Evolutionary conservation across 1,284 basidiomycete genomes (phyloP).

Genomic region (Sporisorium scitamineum): DNA sequence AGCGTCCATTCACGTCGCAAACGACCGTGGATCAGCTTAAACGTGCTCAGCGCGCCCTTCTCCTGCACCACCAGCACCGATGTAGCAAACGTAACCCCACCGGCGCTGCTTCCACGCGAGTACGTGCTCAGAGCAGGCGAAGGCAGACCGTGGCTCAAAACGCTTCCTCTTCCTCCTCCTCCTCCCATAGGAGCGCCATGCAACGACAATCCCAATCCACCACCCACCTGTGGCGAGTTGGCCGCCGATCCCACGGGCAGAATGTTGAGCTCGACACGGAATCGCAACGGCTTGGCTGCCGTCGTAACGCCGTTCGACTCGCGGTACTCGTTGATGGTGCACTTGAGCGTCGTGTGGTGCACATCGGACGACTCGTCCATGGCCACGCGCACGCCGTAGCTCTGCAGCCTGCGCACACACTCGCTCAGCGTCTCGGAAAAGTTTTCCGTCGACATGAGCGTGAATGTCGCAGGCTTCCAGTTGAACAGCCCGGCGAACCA

Average conservation of each 20-base stretch:
- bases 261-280: conserved; percentile 66
- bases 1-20: conserved; percentile 79
- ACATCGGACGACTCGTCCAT: conserved; percentile 73
- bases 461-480: conserved; percentile 79
- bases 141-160: conserved; percentile 28
- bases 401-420: conserved; percentile 77
- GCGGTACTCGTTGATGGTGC: conserved; percentile 54
- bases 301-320: conserved; percentile 45
- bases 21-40: conserved; percentile 79
- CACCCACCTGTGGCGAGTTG: conserved; percentile 35
- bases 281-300: conserved; percentile 61
- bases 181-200: conserved; percentile 22
- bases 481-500: conserved; percentile 93
- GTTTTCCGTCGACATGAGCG: conserved; percentile 71
- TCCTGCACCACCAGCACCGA: conserved; percentile 82
- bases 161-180: conserved; percentile 9
- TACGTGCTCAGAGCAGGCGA: conserved; percentile 50
- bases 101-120: conserved; percentile 26
- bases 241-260: conserved; percentile 54
- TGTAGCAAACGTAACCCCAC: conserved; percentile 70
- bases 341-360: conserved; percentile 58
- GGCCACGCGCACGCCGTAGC: conserved; percentile 77
- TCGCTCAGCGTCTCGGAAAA: conserved; percentile 77
- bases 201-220: conserved; percentile 30
- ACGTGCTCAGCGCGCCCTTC: conserved; percentile 85